Evolutionary conservation across 805 yeast species (phyloP), one percentile per base, ranked within the genome.

Genomic region (Monosporozyma solicola): DNA sequence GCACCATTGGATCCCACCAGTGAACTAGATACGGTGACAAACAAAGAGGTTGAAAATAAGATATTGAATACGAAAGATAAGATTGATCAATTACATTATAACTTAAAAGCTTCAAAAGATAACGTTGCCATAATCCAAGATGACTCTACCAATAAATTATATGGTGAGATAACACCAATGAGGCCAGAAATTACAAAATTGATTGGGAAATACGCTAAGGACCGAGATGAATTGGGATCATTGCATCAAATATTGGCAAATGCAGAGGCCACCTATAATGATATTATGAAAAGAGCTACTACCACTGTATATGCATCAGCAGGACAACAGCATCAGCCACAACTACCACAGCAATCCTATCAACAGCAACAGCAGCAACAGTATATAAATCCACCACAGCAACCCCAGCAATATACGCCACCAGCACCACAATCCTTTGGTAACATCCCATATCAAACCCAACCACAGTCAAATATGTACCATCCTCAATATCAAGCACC

Each of bases 181-280:
- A 81, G 95, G 57, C 88, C 90, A 0, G 79, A 82, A 55, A 74
- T 94, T 55, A 87, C 87, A 15, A 80, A 80, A 61, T 71, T 83
- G 60, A 80, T 94, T 56, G 96, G 88, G 53, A 81, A 87, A 66
- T 86, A 88, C 67, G 78, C 88, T 39, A 77, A 80, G 47, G 80
- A 88, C 61, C 82, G 85, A 64, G 87, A 90, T 59, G 97, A 92
- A 57, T 72, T 92, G 55, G 72, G 82, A 55, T 80, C 80, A 22
- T 73, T 92, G 60, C 85, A 88, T 61, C 78, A 79, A 55, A 85
- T 87, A 57, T 76, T 92, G 53, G 80, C 80, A 53, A 74, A 75
- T 48, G 94, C 96, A 16, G 80, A 86, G 51, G 74, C 78, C 44
- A 70, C 78, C 9, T 94, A 89, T 67, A 87, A 87, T 61, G 78